Evolutionary conservation across 1,284 basidiomycete species (phyloP), one percentile per base, ranked within the genome.

Genomic region (Phlebopus sp.): DNA sequence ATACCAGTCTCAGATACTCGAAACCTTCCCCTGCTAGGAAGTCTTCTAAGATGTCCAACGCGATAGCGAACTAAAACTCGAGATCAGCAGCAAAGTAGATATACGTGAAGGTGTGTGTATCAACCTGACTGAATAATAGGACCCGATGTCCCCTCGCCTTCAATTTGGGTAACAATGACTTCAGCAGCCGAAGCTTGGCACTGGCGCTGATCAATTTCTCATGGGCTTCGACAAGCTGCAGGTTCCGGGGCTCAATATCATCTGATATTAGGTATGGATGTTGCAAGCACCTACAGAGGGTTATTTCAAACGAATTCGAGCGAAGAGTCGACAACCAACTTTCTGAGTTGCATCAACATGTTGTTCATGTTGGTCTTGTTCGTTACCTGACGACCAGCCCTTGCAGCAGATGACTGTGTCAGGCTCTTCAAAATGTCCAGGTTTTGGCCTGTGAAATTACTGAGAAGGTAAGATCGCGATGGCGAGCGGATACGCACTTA

Each of bases 41-140:
- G 64, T 99, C 97, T 68, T 99, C 93, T 54, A 99, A 72, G 34
- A 92, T 75, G 64, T 95, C 83, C 21, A 99, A 75, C 35, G 87
- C 93, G 49, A 99, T 92, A 56, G 91, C 89, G 70, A 95, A 94
- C 92, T 94, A 54, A n/a, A 13, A 34, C n/a, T 41, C 44, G 21
- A 25, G 15, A 49, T 36, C 15, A 44, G 37, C 27, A 10, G 39
- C 29, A 11, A 37, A 35, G 38, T 19, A 53, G 19, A 5, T 29
- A 17, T 23, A 42, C 27, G 21, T 43, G 46, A 40, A 48, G 34
- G 19, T 32, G 46, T 40, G 13, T 5, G 17, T 44, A 56, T 77
- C 60, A 68, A 96, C 97, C 76, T 99, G 97, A 68, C 93, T 97
- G 72, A 99, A 99, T 21, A 99, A 74, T 18, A 99, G 75, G n/a